A percentile compares a stretch with the other conserved stretches of the same genome.
These are phyloP conservation scores for Cicer bijugum DNA, from an alignment of 306 rosid genomes.

Conservation along the genomic window DNA sequence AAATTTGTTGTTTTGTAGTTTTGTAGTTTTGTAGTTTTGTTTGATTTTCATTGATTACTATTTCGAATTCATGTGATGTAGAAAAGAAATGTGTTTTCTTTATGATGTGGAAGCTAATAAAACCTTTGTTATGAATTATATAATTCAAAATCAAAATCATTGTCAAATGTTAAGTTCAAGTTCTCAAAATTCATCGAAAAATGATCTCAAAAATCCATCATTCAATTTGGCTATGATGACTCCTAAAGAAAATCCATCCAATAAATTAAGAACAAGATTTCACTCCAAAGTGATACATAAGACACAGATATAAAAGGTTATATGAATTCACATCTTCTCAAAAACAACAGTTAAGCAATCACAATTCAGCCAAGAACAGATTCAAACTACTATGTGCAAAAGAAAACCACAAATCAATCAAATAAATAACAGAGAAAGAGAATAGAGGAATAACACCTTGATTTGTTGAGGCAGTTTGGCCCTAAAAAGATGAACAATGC, in stretches of 20 bases:
- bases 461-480: too few species aligned
- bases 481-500: too few species aligned
- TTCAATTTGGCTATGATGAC: slow-evolving; percentile 59
- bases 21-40: background rate
- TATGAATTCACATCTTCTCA: background rate
- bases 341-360: too few species aligned
- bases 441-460: too few species aligned
- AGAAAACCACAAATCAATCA: too few species aligned
- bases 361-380: too few species aligned
- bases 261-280: slow-evolving; percentile 49
- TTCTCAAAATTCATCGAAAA: slow-evolving; percentile 36
- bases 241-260: slow-evolving; percentile 48
- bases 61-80: slow-evolving; percentile 5
- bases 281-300: slow-evolving; percentile 51
- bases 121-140: too few species aligned
- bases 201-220: slow-evolving; percentile 44
- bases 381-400: too few species aligned
- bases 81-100: background rate
- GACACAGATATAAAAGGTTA: slow-evolving; percentile 32
- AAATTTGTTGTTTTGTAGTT: background rate
- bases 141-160: slow-evolving; percentile 48
- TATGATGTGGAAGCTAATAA: background rate
- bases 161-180: slow-evolving; percentile 55
- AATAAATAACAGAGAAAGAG: too few species aligned
- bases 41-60: background rate